A percentile compares a stretch with the other conserved stretches of the same genome.
These are phyloP conservation scores for Colletotrichum sp. DNA, from an alignment of 2,329 filamentous ascomycete genomes.

Conservation along the genomic window DNA sequence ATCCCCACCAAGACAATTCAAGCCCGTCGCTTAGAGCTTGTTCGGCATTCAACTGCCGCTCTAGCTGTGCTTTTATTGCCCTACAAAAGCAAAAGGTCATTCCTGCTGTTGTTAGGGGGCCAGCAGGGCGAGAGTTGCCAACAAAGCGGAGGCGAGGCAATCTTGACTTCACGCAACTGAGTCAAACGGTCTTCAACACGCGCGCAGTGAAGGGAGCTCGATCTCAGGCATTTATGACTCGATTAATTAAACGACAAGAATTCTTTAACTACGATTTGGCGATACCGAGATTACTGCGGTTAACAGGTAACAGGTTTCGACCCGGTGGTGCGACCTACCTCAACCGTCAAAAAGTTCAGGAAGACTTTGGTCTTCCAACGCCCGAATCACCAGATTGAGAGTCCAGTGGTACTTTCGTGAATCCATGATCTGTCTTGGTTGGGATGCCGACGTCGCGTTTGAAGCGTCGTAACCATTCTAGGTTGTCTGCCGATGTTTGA, in stretches of 20 bases:
- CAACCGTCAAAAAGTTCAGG: not conserved
- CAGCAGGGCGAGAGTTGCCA: not conserved
- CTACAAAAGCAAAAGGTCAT: not conserved
- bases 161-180: not conserved
- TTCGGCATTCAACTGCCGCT: not conserved
- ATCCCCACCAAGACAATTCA: not conserved
- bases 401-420: not conserved
- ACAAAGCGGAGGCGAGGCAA: not conserved
- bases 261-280: not conserved
- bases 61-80: not conserved
- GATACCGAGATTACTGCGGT: not conserved
- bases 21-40: not conserved
- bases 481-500: slow-evolving; percentile 17
- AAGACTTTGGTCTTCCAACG: not conserved
- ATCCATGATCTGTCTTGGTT: not conserved
- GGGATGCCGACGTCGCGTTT: slow-evolving; percentile 1
- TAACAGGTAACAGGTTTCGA: no score
- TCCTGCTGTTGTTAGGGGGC: not conserved
- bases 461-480: slow-evolving; percentile 15
- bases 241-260: not conserved
- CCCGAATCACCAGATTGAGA: not conserved
- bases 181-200: not conserved
- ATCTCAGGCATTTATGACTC: not conserved
- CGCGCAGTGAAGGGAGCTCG: not conserved
- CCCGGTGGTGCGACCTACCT: not conserved